Evolutionary conservation across 2,329 filamentous ascomycete species (phyloP).

Genomic region (Thielaviopsis musarum): DNA sequence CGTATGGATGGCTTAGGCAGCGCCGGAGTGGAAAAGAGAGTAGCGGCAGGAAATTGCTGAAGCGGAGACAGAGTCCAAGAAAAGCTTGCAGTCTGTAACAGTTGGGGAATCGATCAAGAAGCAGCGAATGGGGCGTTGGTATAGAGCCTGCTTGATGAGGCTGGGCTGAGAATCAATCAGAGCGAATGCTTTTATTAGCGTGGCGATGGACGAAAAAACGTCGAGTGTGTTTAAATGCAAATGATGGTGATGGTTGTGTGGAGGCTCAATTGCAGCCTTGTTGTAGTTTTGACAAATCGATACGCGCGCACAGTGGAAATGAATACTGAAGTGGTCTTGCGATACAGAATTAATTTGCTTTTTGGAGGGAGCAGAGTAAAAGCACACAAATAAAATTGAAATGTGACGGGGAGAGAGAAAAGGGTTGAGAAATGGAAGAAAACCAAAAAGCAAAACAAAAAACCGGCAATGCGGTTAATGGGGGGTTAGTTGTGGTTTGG

Average conservation of each 20-base stretch:
- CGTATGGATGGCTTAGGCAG: background rate
- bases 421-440: background rate
- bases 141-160: background rate
- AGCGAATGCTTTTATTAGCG: background rate
- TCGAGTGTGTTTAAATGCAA: background rate
- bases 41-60: background rate
- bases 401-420: background rate
- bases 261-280: background rate
- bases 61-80: background rate
- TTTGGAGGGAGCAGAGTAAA: background rate
- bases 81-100: background rate
- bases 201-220: background rate
- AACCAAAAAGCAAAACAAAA: background rate
- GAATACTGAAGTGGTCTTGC: background rate
- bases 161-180: background rate
- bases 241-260: background rate
- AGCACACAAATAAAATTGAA: background rate
- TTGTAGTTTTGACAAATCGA: background rate
- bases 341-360: background rate
- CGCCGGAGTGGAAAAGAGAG: background rate
- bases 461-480: background rate
- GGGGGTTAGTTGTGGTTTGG: background rate
- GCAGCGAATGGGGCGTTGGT: background rate
- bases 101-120: background rate
- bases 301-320: background rate